A percentile compares a stretch with the other conserved stretches of the same genome.
Evolutionary conservation across 2,329 filamentous ascomycete species (phyloP).

Genomic region (Sclerotinia trifoliorum): DNA sequence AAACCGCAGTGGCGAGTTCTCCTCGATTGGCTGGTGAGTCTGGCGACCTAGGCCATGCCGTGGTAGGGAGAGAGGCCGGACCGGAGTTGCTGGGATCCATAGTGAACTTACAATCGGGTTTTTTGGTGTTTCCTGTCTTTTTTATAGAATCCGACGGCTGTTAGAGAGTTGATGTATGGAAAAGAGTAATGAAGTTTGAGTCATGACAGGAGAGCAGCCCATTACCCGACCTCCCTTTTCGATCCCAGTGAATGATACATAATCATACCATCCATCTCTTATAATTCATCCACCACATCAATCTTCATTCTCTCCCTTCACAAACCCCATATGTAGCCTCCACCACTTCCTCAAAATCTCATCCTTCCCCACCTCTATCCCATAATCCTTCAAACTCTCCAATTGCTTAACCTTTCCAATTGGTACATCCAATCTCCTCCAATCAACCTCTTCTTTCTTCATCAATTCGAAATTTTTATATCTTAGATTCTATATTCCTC

Average conservation of each 20-base stretch:
- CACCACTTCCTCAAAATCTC: constrained; percentile 33
- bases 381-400: constrained; percentile 32
- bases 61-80: background rate
- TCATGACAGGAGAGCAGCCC: background rate
- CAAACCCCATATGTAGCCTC: constrained; percentile 36
- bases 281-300: background rate
- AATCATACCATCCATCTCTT: background rate
- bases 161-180: background rate
- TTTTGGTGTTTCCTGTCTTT: background rate
- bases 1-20: background rate
- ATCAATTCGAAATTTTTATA: constrained; percentile 37
- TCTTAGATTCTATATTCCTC: constrained; percentile 32
- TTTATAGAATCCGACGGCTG: fast-evolving
- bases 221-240: background rate
- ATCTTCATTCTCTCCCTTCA: background rate
- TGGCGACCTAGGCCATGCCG: constrained; percentile 7
- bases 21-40: background rate
- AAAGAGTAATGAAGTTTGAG: background rate
- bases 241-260: constrained; percentile 1
- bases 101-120: background rate
- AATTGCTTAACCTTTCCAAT: constrained; percentile 31
- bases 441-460: constrained; percentile 31
- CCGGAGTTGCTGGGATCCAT: constrained; percentile 4
- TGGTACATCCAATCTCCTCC: constrained; percentile 24
- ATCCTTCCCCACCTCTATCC: constrained; percentile 29